phyloP scores from a whole-genome alignment of 192 early-diverging fungal species.

The Entomortierella parvispora region DNA sequence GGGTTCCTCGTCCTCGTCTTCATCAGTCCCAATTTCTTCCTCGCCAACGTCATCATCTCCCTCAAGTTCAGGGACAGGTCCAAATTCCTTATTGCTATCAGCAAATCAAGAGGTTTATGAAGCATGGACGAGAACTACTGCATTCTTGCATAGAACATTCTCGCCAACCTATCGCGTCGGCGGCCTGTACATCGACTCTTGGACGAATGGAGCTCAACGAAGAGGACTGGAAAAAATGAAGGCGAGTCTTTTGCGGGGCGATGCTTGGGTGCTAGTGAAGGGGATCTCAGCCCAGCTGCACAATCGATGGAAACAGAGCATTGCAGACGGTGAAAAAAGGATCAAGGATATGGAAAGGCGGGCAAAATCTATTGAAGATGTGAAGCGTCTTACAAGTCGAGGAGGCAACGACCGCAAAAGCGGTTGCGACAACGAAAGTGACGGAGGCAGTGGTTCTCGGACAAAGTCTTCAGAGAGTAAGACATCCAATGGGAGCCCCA shows the following conservation, averaged over 20 bases:
- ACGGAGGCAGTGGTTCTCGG: too few species aligned
- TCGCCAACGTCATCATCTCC: neutral
- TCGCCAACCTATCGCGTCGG: constrained; percentile 46
- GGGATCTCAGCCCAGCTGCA: constrained; percentile 24
- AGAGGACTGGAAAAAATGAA: constrained; percentile 36
- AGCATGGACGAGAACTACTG: constrained; percentile 27
- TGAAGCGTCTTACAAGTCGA: neutral
- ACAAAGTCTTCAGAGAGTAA: too few species aligned
- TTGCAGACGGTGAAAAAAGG: constrained; percentile 12
- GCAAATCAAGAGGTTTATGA: constrained; percentile 32
- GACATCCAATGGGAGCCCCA: too few species aligned
- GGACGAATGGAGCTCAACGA: constrained; percentile 47
- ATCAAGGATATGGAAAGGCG: constrained; percentile 16
- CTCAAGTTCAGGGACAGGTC: constrained; percentile 14
- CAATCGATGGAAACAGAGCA: constrained; percentile 2
- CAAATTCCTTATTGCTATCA: constrained; percentile 16
- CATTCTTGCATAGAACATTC: constrained; percentile 39
- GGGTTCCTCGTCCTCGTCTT: neutral
- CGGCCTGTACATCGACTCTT: constrained; percentile 31
- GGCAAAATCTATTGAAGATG: constrained; percentile 7
- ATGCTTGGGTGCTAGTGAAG: constrained; percentile 18
- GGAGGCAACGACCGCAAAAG: too few species aligned
- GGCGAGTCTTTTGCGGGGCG: constrained; percentile 31
- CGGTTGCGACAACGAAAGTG: too few species aligned
- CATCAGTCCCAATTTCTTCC: neutral